Evolutionary conservation across 306 rosid genomes (phyloP).

Genomic region (Hippophae tibetana): DNA sequence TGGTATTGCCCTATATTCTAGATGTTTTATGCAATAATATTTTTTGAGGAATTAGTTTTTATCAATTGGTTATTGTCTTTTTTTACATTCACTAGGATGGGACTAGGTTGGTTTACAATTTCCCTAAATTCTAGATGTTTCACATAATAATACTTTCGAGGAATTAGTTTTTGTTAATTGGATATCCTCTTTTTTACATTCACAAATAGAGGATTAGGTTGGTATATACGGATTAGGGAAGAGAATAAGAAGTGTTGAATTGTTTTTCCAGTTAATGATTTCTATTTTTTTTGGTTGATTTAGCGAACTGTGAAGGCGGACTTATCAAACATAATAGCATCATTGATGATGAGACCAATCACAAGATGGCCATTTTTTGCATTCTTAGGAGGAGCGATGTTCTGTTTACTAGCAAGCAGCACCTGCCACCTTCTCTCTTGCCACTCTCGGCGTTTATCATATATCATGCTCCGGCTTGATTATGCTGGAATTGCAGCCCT

Average conservation of each 20-base stretch:
- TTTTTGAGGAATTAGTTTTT: background rate
- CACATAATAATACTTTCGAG: background rate
- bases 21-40: too few species aligned
- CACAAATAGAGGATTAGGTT: background rate
- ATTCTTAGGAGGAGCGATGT: slow-evolving; percentile 94
- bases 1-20: background rate
- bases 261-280: slow-evolving; percentile 5
- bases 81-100: background rate
- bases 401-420: slow-evolving; percentile 91
- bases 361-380: slow-evolving; percentile 92
- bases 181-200: background rate
- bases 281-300: slow-evolving; percentile 18
- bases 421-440: slow-evolving; percentile 87
- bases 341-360: slow-evolving; percentile 71
- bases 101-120: background rate
- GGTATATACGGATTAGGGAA: background rate
- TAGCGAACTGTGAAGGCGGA: slow-evolving; percentile 77
- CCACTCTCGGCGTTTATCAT: slow-evolving; percentile 73
- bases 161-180: background rate
- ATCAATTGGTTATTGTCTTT: background rate
- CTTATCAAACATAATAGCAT: slow-evolving; percentile 65
- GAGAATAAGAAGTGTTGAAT: background rate
- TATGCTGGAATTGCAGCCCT: slow-evolving; percentile 98
- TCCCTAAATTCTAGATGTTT: background rate
- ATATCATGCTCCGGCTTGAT: slow-evolving; percentile 89